phyloP scores from a whole-genome alignment of 768 basidiomycete species.

The Leucosporidium scottii region DNA sequence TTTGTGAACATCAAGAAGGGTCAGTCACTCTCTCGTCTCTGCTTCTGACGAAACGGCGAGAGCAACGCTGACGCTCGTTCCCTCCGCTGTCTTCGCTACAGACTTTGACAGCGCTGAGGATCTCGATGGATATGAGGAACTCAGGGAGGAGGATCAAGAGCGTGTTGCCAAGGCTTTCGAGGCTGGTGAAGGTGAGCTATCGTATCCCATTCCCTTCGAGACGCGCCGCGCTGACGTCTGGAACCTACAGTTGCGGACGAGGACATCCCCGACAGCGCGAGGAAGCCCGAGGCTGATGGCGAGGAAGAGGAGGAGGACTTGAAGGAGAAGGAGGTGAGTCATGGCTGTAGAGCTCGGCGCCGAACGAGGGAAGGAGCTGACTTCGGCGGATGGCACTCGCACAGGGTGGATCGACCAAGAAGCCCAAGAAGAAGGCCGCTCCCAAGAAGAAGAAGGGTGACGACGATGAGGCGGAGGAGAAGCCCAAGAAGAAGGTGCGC shows the following conservation, averaged over 20 bases:
- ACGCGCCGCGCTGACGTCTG: not conserved
- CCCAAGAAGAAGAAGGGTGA: conserved; percentile 14
- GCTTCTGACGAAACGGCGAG: too few relatives aligned
- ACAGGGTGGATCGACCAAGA: conserved; percentile 3
- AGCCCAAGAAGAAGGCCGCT: conserved; percentile 14
- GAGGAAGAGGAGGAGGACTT: conserved; percentile 11
- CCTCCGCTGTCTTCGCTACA: not conserved
- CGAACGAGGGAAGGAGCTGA: conserved; percentile 9
- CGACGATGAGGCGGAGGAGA: conserved; percentile 3
- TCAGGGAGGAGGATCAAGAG: conserved; percentile 61
- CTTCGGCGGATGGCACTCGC: not conserved
- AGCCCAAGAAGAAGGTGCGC: conserved; percentile 6
- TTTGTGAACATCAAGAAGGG: too few relatives aligned
- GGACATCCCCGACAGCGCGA: conserved; percentile 51
- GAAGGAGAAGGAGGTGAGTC: conserved; percentile 6
- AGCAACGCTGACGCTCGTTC: too few relatives aligned
- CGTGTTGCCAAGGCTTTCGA: conserved; percentile 67
- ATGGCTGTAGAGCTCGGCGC: too few relatives aligned
- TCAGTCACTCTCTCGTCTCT: too few relatives aligned
- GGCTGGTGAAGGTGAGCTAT: conserved; percentile 50
- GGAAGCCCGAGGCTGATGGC: conserved; percentile 19
- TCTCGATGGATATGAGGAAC: conserved; percentile 76
- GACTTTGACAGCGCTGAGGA: conserved; percentile 55
- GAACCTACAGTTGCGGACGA: conserved; percentile 57
- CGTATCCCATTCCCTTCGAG: not conserved